Base-by-base conservation (phyloP, 169 alveolate genomes). In the Plasmodium gaboni region DNA sequence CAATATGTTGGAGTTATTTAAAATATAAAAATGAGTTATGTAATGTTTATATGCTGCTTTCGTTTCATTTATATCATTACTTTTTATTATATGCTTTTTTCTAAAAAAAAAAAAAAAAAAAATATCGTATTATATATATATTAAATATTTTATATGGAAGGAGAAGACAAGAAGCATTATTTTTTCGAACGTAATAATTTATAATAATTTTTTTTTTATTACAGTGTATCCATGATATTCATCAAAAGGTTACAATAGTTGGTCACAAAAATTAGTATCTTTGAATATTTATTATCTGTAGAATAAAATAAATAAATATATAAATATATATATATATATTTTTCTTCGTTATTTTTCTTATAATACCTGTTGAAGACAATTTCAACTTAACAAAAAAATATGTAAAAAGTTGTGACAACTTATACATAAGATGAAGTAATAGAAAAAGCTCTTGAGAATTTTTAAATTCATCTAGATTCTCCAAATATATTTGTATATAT, bases 21-120 rank as follows among this genome's bases (percentile, higher is more conserved):
- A 15, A 73, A 85, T 59, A 38, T 69, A 85, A 28, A 70, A 85
- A 46, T 85, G 91, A 4, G 91, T 85, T 68, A 80, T 53, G 48
- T 24, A 28, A 2, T 28, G 42, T 28, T 28, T 28, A 70, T 9
- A 4, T 12, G 15, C 24, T 51, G 10, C 19, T 55, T 44, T 68
- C 7, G 15, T 50, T 50, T 60, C 72, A 42, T 60, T 60, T 7
- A 22, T 38, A 48, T 85, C 87, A 50, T 70, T 42, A 59, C 53
- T 63, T 44, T 38, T 59, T 28, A 32, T 22, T 70, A 68, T 69
- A 5, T 60, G 85, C 61, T 59, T 48, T 85, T 85, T 70, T 32
- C 91, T 85, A 46, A 17, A 44, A 15, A 26, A 59, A 38, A 8
- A 12, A 60, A 44, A 65, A 15, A 55, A 44, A 65, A 15, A 55